These are phyloP conservation scores for Fusarium praegraminearum DNA, from an alignment of 2,329 filamentous ascomycete species.

Conservation along the genomic window DNA sequence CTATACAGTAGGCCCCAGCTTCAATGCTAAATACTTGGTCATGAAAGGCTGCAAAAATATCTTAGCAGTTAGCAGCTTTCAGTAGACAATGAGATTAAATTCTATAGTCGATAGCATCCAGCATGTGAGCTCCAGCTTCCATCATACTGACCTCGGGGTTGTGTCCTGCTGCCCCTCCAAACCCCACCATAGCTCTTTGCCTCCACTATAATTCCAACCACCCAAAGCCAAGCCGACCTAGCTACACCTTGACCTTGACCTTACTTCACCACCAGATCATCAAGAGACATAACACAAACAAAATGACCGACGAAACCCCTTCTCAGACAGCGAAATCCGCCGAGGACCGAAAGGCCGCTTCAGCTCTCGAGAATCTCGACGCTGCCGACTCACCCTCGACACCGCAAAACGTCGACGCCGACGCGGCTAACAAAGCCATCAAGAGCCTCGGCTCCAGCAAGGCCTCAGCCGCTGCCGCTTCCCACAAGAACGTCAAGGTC, in stretches of 20 bases:
- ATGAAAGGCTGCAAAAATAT: neutral
- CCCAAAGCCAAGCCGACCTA: conserved; percentile 49
- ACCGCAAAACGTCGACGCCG: conserved; percentile 72
- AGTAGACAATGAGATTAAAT: neutral
- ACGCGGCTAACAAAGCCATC: conserved; percentile 79
- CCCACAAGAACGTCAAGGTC: conserved; percentile 76
- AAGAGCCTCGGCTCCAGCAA: conserved; percentile 64
- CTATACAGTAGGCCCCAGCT: neutral
- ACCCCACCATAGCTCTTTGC: conserved; percentile 35
- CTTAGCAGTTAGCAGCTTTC: neutral
- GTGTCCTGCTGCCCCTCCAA: conserved; percentile 26
- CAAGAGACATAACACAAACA: conserved; percentile 56
- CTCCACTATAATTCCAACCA: conserved; percentile 51
- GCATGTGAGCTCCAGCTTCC: neutral
- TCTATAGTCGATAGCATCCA: neutral
- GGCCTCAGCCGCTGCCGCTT: conserved; percentile 46
- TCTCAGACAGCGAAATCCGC: conserved; percentile 69
- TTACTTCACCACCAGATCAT: conserved; percentile 45
- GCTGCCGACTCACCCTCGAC: conserved; percentile 57
- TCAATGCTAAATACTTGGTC: neutral
- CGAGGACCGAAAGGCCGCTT: conserved; percentile 82
- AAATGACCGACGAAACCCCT: conserved; percentile 65
- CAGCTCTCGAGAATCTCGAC: conserved; percentile 78
- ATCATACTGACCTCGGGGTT: neutral
- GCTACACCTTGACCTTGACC: conserved; percentile 52